These are phyloP conservation scores for Trichoderma arundinaceum DNA, from an alignment of 2,329 filamentous ascomycete species.

Conservation along the genomic window DNA sequence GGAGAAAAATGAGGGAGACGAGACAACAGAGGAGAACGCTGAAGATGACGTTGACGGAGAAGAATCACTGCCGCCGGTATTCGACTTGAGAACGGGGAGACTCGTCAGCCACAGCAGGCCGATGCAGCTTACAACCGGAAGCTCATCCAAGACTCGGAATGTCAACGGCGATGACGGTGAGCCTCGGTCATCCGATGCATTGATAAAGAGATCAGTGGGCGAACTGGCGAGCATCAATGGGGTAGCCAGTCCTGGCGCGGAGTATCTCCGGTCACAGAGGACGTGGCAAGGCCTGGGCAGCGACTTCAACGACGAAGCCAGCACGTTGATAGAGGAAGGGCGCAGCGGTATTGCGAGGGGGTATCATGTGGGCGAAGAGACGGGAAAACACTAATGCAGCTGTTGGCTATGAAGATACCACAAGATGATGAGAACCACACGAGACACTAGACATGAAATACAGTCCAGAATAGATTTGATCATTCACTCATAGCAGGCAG, in stretches of 20 bases:
- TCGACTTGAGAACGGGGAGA: slow-evolving; percentile 85
- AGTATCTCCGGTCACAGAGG: slow-evolving; percentile 79
- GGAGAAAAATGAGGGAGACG: slow-evolving; percentile 36
- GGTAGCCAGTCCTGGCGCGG: slow-evolving; percentile 86
- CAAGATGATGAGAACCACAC: not conserved
- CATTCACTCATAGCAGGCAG: slow-evolving; percentile 10
- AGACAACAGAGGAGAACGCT: slow-evolving; percentile 42
- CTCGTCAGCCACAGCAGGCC: slow-evolving; percentile 81
- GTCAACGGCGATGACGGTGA: slow-evolving; percentile 31
- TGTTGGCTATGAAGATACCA: not conserved
- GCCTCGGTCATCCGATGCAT: slow-evolving; percentile 36
- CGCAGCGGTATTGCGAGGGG: slow-evolving; percentile 86
- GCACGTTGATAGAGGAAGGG: slow-evolving; percentile 81
- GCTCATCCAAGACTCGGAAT: slow-evolving; percentile 37
- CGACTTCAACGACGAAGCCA: slow-evolving; percentile 71
- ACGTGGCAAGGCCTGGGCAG: slow-evolving; percentile 93
- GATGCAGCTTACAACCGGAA: slow-evolving; percentile 58
- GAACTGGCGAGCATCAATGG: slow-evolving; percentile 84
- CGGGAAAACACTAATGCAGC: slow-evolving; percentile 42
- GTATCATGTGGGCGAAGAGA: slow-evolving; percentile 74
- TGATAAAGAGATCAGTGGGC: slow-evolving; percentile 65
- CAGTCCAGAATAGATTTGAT: not conserved
- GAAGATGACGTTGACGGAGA: slow-evolving; percentile 60
- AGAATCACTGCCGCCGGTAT: slow-evolving; percentile 84
- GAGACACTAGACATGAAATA: not conserved